These are phyloP conservation scores for Candida endomychidarum DNA, from an alignment of 805 yeast genomes.

Conservation along the genomic window DNA sequence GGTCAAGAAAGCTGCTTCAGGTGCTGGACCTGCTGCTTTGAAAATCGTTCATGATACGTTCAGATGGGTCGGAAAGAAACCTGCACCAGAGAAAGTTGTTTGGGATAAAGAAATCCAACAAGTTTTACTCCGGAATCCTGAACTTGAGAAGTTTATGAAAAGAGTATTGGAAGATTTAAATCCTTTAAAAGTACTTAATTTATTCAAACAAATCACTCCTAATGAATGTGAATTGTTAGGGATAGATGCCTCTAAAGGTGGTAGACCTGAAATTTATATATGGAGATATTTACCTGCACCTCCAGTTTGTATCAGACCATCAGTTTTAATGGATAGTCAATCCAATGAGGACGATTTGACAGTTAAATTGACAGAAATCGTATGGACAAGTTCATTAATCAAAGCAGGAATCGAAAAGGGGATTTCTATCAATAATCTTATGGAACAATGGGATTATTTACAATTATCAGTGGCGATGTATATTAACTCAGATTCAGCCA, in stretches of 20 bases:
- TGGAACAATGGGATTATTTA: constrained; percentile 99
- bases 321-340: constrained; percentile 89
- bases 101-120: constrained; percentile 88
- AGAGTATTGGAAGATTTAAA: constrained; percentile 91
- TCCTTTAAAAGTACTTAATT: constrained; percentile 82
- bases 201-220: constrained; percentile 83
- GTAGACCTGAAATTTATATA: constrained; percentile 93
- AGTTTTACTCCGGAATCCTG: constrained; percentile 77
- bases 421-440: constrained; percentile 83
- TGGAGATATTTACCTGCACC: constrained; percentile 99
- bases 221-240: constrained; percentile 92
- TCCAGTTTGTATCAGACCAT: constrained; percentile 97
- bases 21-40: constrained; percentile 88
- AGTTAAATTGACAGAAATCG: constrained; percentile 92
- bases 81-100: constrained; percentile 75
- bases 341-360: constrained; percentile 97
- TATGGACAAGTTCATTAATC: constrained; percentile 93
- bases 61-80: constrained; percentile 91
- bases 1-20: constrained; percentile 92
- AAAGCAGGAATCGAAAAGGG: constrained; percentile 96
- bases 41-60: constrained; percentile 95
- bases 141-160: constrained; percentile 80
- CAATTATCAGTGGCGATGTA: constrained; percentile 97
- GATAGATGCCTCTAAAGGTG: constrained; percentile 80
- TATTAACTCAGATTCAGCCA: constrained; percentile 91